Evolutionary conservation across 1,139 yeast genomes (phyloP).

Genomic region (Debaryomycetaceae sp.): DNA sequence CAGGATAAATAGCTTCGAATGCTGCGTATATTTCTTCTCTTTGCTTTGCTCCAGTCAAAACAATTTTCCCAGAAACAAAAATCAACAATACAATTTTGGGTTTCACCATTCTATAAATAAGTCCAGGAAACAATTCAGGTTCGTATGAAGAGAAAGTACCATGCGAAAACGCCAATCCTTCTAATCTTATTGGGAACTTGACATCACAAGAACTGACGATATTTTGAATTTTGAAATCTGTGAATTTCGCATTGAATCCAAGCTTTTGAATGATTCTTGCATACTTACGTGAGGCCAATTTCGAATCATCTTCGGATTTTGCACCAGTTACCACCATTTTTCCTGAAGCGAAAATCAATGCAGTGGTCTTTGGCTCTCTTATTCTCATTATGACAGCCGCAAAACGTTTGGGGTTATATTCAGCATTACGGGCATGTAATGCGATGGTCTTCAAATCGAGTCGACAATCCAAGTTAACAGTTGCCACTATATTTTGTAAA

Average conservation of each 20-base stretch:
- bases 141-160: conserved; percentile 98
- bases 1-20: conserved; percentile 96
- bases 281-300: conserved; percentile 93
- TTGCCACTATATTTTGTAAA: conserved; percentile 94
- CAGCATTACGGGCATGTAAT: conserved; percentile 98
- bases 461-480: conserved; percentile 94
- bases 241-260: conserved; percentile 93
- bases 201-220: conserved; percentile 99
- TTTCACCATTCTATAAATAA: conserved; percentile 98
- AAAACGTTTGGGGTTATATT: conserved; percentile 94
- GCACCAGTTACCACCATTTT: conserved; percentile 99
- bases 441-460: conserved; percentile 96
- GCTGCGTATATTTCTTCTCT: conserved; percentile 98
- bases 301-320: conserved; percentile 95
- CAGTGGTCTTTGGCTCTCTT: conserved; percentile 98
- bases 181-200: conserved; percentile 93
- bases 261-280: conserved; percentile 97
- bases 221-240: conserved; percentile 96
- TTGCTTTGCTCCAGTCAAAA: conserved; percentile 97
- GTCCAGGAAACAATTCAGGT: conserved; percentile 97
- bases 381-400: conserved; percentile 99
- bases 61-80: conserved; percentile 96
- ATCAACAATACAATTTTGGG: conserved; percentile 95
- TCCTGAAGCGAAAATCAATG: conserved; percentile 96
- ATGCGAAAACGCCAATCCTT: conserved; percentile 96